Conservation (phyloP, 345 rosid species). For the Lumnitzera racemosa region DNA sequence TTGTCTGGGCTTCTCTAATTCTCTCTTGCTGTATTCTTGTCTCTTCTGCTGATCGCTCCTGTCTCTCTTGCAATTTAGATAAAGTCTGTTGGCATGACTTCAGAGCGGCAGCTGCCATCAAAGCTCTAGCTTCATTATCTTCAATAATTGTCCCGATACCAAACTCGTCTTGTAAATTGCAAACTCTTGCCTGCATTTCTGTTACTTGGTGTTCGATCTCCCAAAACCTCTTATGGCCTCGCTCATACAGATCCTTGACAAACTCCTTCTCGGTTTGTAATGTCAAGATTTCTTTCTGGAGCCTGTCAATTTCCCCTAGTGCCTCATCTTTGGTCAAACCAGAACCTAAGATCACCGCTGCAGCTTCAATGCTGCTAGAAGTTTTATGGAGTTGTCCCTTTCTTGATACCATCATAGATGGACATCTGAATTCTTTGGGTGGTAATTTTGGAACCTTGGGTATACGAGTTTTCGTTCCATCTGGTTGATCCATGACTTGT, state of each 20-base stretch:
- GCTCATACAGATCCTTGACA: conserved; percentile 45
- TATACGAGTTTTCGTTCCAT: conserved; percentile 17
- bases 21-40: conserved; percentile 39
- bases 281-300: conserved; percentile 60
- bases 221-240: conserved; percentile 41
- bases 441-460: conserved; percentile 42
- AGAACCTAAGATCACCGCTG: conserved; percentile 22
- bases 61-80: conserved; percentile 47
- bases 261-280: conserved; percentile 77
- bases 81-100: conserved; percentile 65
- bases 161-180: conserved; percentile 72
- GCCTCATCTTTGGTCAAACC: conserved; percentile 58
- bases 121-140: conserved; percentile 64
- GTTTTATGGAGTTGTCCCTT: conserved; percentile 31
- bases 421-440: conserved; percentile 37
- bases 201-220: conserved; percentile 49
- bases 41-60: conserved; percentile 42
- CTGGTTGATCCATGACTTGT: conserved; percentile 6
- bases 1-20: conserved; percentile 36
- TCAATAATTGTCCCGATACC: conserved; percentile 46
- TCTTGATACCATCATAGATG: conserved; percentile 22
- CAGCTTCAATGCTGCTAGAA: conserved; percentile 19
- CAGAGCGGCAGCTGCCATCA: conserved; percentile 69
- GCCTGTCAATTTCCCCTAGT: conserved; percentile 45
- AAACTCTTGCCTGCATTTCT: conserved; percentile 50